A percentile compares a stretch with the other conserved stretches of the same genome.
Evolutionary conservation across 164 flowering plant species (phyloP).

Genomic region (Echeveria elegans): DNA sequence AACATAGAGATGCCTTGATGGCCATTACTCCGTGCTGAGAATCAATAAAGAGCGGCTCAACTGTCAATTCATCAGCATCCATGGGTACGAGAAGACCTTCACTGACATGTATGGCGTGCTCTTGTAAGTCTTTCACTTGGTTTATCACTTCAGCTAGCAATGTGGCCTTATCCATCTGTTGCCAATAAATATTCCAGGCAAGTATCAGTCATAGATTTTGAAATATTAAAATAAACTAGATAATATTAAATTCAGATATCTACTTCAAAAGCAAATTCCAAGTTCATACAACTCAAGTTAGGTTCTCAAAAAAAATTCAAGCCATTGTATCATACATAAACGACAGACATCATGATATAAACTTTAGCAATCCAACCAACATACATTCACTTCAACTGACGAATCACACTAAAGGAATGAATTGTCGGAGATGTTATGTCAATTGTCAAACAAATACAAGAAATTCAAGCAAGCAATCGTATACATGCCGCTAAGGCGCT

Average conservation of each 20-base stretch:
- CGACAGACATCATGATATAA: too few relatives aligned
- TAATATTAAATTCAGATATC: background rate
- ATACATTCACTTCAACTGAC: too few relatives aligned
- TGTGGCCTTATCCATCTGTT: conserved; percentile 6
- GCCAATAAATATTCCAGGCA: background rate
- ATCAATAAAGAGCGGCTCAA: background rate
- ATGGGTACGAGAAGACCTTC: conserved; percentile 4
- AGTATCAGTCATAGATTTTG: background rate
- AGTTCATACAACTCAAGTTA: background rate
- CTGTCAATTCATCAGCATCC: conserved; percentile 4
- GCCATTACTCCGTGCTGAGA: background rate
- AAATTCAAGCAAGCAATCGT: too few relatives aligned
- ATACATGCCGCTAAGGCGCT: too few relatives aligned
- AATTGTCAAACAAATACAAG: too few relatives aligned
- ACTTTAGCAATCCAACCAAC: too few relatives aligned
- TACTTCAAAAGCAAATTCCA: background rate
- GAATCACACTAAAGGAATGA: too few relatives aligned
- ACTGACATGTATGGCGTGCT: background rate
- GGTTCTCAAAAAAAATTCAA: too few relatives aligned
- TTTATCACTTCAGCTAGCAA: conserved; percentile 5
- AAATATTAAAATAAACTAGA: background rate
- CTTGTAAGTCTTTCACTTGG: background rate
- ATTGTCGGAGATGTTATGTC: too few relatives aligned
- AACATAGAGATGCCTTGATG: conserved; percentile 5
- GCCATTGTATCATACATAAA: too few relatives aligned